A percentile compares a stretch with the other conserved stretches of the same genome.
Evolutionary conservation across 2,329 filamentous ascomycete species (phyloP).

Genomic region (Acarospora socialis): DNA sequence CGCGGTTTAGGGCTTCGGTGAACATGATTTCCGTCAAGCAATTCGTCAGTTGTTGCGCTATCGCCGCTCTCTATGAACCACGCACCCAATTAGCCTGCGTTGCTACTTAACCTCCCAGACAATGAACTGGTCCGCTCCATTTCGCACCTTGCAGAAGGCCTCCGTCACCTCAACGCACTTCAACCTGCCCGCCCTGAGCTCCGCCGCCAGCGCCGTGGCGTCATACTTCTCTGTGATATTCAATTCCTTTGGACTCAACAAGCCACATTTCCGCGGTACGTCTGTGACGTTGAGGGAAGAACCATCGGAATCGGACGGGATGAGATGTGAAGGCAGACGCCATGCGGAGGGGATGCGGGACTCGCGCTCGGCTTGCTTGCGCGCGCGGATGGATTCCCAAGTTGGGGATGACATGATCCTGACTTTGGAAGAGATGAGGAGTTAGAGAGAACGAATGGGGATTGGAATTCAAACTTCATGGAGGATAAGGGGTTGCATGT

Average conservation of each 20-base stretch:
- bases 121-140: conserved; percentile 14
- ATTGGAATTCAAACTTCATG: no score
- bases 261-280: conserved; percentile 37
- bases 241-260: conserved; percentile 38
- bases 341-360: conserved; percentile 29
- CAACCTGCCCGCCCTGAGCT: conserved; percentile 22
- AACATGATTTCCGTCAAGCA: conserved; percentile 41
- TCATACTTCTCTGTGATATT: conserved; percentile 42
- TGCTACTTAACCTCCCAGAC: not conserved
- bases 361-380: conserved; percentile 5
- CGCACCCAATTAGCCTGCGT: conserved; percentile 7
- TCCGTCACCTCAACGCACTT: conserved; percentile 32
- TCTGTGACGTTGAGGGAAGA: conserved; percentile 27
- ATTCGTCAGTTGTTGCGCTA: conserved; percentile 28
- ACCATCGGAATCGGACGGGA: conserved; percentile 15
- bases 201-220: conserved; percentile 23
- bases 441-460: no score
- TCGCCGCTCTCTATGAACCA: conserved; percentile 22
- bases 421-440: no score
- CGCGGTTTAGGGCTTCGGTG: conserved; percentile 32
- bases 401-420: no score
- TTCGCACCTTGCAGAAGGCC: conserved; percentile 43
- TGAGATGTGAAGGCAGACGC: conserved; percentile 22
- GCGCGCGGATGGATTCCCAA: conserved; percentile 7
- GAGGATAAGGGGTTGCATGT: no score